phyloP scores from a whole-genome alignment of 208 protist species.

The Crithidia expoeki region DNA sequence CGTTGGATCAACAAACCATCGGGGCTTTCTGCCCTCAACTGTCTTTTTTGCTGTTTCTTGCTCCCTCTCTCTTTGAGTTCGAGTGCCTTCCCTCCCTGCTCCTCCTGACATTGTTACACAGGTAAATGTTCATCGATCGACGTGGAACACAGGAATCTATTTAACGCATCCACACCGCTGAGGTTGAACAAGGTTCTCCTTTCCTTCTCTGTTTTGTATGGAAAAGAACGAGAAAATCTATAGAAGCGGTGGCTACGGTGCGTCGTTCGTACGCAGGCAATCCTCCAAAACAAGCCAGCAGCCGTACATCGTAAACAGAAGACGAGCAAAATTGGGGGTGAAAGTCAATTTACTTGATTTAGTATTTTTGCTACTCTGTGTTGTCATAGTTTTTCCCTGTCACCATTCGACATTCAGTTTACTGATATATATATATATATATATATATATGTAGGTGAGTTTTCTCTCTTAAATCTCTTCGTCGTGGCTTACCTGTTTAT shows the following conservation, averaged over 20 bases:
- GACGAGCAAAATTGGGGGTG: too few relatives aligned
- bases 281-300: too few relatives aligned
- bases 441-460: not conserved
- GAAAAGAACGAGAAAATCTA: not conserved
- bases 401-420: not conserved
- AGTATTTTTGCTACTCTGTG: not conserved
- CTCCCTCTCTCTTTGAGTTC: not conserved
- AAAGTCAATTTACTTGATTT: too few relatives aligned
- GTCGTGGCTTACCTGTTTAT: not conserved
- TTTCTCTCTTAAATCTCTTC: not conserved
- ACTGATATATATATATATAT: not conserved
- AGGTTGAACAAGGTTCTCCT: not conserved
- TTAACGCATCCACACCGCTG: not conserved
- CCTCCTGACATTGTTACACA: not conserved
- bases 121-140: not conserved
- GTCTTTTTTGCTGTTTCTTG: not conserved
- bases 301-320: too few relatives aligned
- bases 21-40: not conserved
- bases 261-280: not conserved
- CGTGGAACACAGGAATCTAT: not conserved
- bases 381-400: not conserved
- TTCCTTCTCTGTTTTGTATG: too few relatives aligned
- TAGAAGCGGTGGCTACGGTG: not conserved
- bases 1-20: not conserved
- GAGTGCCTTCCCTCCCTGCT: not conserved